phyloP scores from a whole-genome alignment of 768 basidiomycete species.

The Russula ochroleuca region DNA sequence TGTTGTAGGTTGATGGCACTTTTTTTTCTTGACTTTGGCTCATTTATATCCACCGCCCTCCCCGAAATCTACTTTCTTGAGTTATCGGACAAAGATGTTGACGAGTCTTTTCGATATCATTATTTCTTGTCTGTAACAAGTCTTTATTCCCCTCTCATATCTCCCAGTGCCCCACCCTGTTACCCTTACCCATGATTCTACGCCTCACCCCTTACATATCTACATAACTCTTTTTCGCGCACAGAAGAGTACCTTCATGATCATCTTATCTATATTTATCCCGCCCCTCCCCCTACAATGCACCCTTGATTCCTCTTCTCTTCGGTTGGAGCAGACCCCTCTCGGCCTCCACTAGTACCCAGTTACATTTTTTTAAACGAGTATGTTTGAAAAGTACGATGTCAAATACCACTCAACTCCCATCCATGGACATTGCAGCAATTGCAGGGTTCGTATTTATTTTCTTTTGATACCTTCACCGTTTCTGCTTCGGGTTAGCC shows the following conservation, averaged over 20 bases:
- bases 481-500: neutral
- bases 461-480: neutral
- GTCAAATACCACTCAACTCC: neutral
- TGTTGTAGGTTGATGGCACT: constrained; percentile 15
- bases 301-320: neutral
- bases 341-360: neutral
- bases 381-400: neutral
- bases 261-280: neutral
- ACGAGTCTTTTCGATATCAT: neutral
- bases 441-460: neutral
- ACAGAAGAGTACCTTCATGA: neutral
- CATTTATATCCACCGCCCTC: neutral
- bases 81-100: neutral
- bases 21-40: constrained; percentile 7
- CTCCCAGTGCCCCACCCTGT: neutral
- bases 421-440: neutral
- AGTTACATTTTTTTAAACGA: neutral
- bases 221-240: neutral
- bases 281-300: neutral
- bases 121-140: neutral
- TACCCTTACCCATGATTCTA: neutral
- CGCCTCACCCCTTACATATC: neutral
- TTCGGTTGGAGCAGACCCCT: neutral
- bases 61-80: neutral
- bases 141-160: neutral